phyloP scores from a whole-genome alignment of 2,329 filamentous ascomycete genomes.

The Aureobasidium sp. region DNA sequence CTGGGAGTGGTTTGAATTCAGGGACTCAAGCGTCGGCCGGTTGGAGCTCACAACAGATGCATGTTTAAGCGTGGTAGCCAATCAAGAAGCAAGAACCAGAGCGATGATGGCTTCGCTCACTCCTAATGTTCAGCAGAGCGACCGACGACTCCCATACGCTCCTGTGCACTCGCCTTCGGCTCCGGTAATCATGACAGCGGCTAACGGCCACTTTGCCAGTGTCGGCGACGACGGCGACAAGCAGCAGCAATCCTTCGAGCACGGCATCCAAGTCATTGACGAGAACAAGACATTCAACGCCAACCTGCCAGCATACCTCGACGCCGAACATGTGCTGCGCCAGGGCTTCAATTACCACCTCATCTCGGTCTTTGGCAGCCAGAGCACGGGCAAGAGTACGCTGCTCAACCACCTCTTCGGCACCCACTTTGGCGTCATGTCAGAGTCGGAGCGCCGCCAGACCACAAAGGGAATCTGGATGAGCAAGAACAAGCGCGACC shows the following conservation, averaged over 20 bases:
- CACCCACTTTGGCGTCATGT: slow-evolving; percentile 96
- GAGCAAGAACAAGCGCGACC: slow-evolving; percentile 80
- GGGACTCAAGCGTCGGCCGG: neutral
- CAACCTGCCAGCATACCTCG: slow-evolving; percentile 75
- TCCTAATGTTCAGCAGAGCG: neutral
- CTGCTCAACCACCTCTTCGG: slow-evolving; percentile 93
- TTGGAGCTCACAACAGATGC: neutral
- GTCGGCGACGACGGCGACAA: slow-evolving; percentile 58
- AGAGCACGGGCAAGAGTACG: slow-evolving; percentile 97
- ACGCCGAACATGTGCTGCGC: slow-evolving; percentile 69
- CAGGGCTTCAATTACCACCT: slow-evolving; percentile 98
- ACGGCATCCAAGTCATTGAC: slow-evolving; percentile 95
- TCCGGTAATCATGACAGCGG: slow-evolving; percentile 40
- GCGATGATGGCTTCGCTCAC: slow-evolving; percentile 9
- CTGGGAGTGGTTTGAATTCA: neutral
- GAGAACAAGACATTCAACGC: slow-evolving; percentile 92
- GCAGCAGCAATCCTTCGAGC: slow-evolving; percentile 66
- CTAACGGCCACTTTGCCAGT: slow-evolving; percentile 71
- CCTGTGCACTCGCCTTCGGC: slow-evolving; percentile 24
- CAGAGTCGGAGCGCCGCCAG: slow-evolving; percentile 85
- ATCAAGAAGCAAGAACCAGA: neutral
- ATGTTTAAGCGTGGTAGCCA: slow-evolving; percentile 11
- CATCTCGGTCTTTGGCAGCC: slow-evolving; percentile 96
- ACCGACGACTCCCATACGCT: slow-evolving; percentile 14
- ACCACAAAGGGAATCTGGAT: slow-evolving; percentile 99